Evolutionary conservation across 2,329 filamentous ascomycete species (phyloP).

Genomic region (Colletotrichum tofieldiae): DNA sequence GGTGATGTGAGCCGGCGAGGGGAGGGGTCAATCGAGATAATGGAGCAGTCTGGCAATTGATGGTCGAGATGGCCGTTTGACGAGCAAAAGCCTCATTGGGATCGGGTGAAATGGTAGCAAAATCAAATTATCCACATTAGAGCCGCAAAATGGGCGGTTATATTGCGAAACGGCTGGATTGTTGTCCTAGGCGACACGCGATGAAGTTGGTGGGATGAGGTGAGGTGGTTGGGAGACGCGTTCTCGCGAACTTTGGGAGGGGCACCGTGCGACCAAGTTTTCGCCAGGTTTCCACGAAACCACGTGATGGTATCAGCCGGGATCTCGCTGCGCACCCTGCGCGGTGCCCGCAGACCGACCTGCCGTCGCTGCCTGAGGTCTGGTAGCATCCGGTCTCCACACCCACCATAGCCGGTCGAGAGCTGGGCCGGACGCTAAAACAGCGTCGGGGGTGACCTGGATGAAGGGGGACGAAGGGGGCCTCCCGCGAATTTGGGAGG

Average conservation of each 20-base stretch:
- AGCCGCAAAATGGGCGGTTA: slow-evolving; percentile 38
- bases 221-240: slow-evolving; percentile 62
- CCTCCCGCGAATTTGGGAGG: slow-evolving; percentile 14
- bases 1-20: slow-evolving; percentile 21
- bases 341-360: neutral
- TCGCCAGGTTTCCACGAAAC: slow-evolving; percentile 61
- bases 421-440: slow-evolving; percentile 17
- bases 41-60: slow-evolving; percentile 17
- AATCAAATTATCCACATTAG: slow-evolving; percentile 37
- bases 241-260: slow-evolving; percentile 49
- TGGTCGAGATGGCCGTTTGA: slow-evolving; percentile 20
- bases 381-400: slow-evolving; percentile 18
- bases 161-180: slow-evolving; percentile 45
- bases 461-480: neutral
- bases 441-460: slow-evolving; percentile 21
- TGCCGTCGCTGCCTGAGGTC: slow-evolving; percentile 34
- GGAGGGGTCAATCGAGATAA: slow-evolving; percentile 37
- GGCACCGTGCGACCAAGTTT: slow-evolving; percentile 49
- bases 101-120: slow-evolving; percentile 43
- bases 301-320: slow-evolving; percentile 55
- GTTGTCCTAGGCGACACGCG: slow-evolving; percentile 46
- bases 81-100: slow-evolving; percentile 35
- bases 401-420: neutral
- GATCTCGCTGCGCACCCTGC: neutral
- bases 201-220: slow-evolving; percentile 52